phyloP scores from a whole-genome alignment of 108 stramenopile genomes.

The Fragilaria crotonensis region DNA sequence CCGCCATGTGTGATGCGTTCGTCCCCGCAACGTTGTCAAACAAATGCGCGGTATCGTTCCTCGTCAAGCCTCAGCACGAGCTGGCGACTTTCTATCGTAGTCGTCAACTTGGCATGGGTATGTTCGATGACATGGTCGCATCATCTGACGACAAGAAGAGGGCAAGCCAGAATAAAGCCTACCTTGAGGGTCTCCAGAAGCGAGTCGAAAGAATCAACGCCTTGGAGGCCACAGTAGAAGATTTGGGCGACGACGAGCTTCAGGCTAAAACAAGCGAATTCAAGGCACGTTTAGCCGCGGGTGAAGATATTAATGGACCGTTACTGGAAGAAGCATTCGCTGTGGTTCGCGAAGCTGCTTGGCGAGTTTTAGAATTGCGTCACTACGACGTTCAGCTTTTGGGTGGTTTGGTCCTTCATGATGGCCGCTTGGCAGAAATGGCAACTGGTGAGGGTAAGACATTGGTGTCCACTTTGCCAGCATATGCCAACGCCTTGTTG shows the following conservation, averaged over 20 bases:
- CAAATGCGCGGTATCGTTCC: no score
- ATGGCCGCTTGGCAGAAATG: slow-evolving; percentile 92
- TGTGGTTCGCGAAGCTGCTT: slow-evolving; percentile 94
- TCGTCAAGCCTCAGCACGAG: neutral
- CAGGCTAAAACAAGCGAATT: slow-evolving; percentile 81
- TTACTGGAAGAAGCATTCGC: slow-evolving; percentile 92
- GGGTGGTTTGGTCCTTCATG: slow-evolving; percentile 87
- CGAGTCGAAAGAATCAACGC: slow-evolving; percentile 81
- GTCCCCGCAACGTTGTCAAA: no score
- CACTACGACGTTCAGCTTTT: slow-evolving; percentile 95
- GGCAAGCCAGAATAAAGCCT: slow-evolving; percentile 46
- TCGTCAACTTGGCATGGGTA: slow-evolving; percentile 31
- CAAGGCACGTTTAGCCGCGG: slow-evolving; percentile 45
- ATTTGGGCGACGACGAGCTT: slow-evolving; percentile 80
- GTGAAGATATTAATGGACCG: slow-evolving; percentile 66
- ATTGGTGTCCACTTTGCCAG: slow-evolving; percentile 84
- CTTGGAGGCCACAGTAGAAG: slow-evolving; percentile 77
- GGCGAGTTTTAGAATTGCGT: slow-evolving; percentile 87
- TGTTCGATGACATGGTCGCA: slow-evolving; percentile 76
- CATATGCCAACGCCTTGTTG: slow-evolving; percentile 73
- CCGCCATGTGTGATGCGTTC: no score
- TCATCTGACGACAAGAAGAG: slow-evolving; percentile 44
- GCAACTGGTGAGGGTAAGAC: slow-evolving; percentile 97
- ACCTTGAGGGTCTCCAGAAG: slow-evolving; percentile 48
- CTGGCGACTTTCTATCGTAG: neutral